Conservation (phyloP, 352 stramenopile species). For the Pythium grandisporangium region DNA sequence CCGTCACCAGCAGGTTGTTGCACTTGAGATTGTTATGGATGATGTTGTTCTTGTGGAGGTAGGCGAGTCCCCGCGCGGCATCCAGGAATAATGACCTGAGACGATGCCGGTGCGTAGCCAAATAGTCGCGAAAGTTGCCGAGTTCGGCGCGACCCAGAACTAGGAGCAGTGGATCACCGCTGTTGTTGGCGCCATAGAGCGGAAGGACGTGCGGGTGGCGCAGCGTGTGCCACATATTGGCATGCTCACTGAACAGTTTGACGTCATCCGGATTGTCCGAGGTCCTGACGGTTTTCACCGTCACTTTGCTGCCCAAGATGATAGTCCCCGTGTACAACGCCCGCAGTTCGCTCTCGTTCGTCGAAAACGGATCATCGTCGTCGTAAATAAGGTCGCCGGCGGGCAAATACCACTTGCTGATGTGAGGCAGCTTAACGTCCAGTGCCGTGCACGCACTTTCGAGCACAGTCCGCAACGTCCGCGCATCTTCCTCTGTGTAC, state of each 20-base stretch:
- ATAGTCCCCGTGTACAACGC: conserved; percentile 1
- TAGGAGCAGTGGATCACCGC: conserved; percentile 6
- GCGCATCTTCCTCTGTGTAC: conserved; percentile 1
- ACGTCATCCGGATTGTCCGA: not conserved
- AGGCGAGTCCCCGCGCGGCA: conserved; percentile 18
- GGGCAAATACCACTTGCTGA: conserved; percentile 5
- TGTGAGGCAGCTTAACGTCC: not conserved
- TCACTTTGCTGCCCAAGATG: conserved; percentile 5
- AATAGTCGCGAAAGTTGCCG: conserved; percentile 17
- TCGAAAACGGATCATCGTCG: conserved; percentile 6
- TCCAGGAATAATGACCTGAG: conserved; percentile 22
- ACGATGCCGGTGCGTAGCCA: conserved; percentile 9
- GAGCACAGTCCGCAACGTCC: not conserved
- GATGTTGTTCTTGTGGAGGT: conserved; percentile 17
- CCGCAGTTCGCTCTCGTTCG: conserved; percentile 1
- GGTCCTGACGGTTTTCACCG: conserved; percentile 1
- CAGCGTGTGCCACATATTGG: conserved; percentile 10
- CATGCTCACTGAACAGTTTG: conserved; percentile 8
- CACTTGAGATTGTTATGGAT: conserved; percentile 22
- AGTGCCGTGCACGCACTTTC: not conserved
- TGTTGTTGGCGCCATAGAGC: conserved; percentile 17
- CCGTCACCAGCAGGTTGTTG: conserved; percentile 19
- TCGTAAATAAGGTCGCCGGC: conserved; percentile 1
- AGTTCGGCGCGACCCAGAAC: conserved; percentile 10
- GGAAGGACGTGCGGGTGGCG: conserved; percentile 16